Evolutionary conservation across 441 rosid genomes (phyloP), one percentile per base, ranked within the genome.

Genomic region (Brassica hybrid): DNA sequence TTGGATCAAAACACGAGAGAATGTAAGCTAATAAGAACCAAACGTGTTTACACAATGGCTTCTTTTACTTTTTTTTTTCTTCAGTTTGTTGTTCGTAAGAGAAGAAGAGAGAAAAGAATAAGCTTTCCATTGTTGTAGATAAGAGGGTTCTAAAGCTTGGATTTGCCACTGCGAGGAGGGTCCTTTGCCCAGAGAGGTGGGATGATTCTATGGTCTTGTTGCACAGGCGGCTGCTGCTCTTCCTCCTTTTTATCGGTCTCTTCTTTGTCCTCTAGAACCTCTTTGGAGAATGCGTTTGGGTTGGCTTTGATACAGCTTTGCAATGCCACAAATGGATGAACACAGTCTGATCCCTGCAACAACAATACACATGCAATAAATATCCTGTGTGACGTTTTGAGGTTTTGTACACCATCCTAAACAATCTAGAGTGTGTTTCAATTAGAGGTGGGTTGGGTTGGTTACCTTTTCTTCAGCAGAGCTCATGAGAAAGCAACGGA

Each of bases 401-500:
- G 7, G 38, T 34, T 34, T 34, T 34, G 38, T 34, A 10, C 43
- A 38, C 11, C 43, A 9, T 3, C 58, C 58, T 52, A 52, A 52
- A 52, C 58, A 17, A 52, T 52, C 21, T 50, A 14, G 4, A 45
- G 56, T n/a, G 14, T 48, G 5, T 13, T 48, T n/a, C 54, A 48
- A 14, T 48, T 48, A 48, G 7, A 48, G 54, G n/a, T 11, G 8
- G 56, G n/a, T 32, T 21, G 23, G 23, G 23, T 21, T 2, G 23
- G 23, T 43, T 88, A 88, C 98, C 98, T 95, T 90, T 82, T 89
- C 97, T 67, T 88, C 96, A 0, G 92, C 82, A 14, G 91, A 85
- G 80, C 98, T 95, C 80, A 88, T 93, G 81, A 95, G 82, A 82
- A 88, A 95, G 82, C 99, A 95, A 54, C 85, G 85, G 78, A 95